Evolutionary conservation across 2,329 filamentous ascomycete genomes (phyloP).

Genomic region (Neonectria punicea): DNA sequence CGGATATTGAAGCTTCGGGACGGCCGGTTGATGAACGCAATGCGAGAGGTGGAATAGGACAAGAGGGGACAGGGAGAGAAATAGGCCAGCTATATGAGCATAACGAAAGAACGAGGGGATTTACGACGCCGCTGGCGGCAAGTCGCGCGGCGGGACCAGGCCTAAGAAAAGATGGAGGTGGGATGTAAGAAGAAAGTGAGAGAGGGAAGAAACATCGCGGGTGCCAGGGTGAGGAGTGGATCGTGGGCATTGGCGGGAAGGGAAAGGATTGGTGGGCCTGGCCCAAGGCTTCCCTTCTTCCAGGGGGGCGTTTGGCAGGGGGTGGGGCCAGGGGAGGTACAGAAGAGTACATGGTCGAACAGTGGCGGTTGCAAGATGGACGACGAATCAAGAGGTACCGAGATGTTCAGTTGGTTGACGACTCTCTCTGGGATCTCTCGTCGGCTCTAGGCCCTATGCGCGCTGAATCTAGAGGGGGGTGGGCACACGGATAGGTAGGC

Average conservation of each 20-base stretch:
- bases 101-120: constrained; percentile 38
- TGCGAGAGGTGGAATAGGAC: background rate
- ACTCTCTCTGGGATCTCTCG: background rate
- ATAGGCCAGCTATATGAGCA: constrained; percentile 47
- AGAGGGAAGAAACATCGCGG: constrained; percentile 12
- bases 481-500: background rate
- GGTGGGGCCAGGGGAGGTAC: background rate
- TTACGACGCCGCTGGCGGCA: constrained; percentile 43
- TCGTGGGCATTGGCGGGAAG: constrained; percentile 26
- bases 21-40: constrained; percentile 15
- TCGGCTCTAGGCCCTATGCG: too few relatives aligned
- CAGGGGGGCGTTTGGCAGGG: background rate
- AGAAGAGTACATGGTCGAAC: background rate
- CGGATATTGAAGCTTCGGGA: constrained; percentile 16
- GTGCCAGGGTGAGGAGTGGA: constrained; percentile 23
- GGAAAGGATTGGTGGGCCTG: constrained; percentile 31
- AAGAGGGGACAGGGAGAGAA: background rate
- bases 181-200: constrained; percentile 24
- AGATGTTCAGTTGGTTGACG: background rate
- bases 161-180: constrained; percentile 19
- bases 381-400: background rate
- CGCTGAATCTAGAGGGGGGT: too few relatives aligned
- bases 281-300: background rate
- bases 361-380: background rate
- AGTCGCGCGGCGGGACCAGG: constrained; percentile 29